These are phyloP conservation scores for Aspergillus olivimuriae DNA, from an alignment of 495 filamentous ascomycete species.

Conservation along the genomic window DNA sequence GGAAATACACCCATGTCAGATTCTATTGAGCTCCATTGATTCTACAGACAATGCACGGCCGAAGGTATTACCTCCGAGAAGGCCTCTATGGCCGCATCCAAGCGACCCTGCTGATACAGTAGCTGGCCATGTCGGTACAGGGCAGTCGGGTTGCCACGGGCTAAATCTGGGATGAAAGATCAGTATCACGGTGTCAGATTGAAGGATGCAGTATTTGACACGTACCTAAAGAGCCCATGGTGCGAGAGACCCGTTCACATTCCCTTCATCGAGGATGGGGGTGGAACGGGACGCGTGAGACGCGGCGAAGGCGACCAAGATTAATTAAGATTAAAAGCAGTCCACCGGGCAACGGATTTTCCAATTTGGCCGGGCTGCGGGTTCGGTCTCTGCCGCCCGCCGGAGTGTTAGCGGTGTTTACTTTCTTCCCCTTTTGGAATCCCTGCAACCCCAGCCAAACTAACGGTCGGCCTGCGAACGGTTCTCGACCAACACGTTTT, in stretches of 20 bases:
- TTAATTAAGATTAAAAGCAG: background rate
- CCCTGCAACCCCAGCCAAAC: conserved; percentile 3
- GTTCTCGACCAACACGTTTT: background rate
- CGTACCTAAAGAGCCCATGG: conserved; percentile 13
- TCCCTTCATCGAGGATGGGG: background rate
- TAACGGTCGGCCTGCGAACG: conserved; percentile 4
- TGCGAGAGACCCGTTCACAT: background rate
- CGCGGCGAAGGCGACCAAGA: background rate
- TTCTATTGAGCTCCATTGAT: conserved; percentile 4
- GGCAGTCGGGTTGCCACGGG: conserved; percentile 8
- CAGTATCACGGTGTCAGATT: background rate
- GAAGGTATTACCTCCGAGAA: conserved; percentile 32
- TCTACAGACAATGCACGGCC: conserved; percentile 8
- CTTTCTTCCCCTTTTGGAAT: conserved; percentile 38
- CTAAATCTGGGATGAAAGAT: conserved; percentile 2
- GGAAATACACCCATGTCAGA: conserved; percentile 1
- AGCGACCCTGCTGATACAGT: conserved; percentile 35
- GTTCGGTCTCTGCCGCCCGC: background rate
- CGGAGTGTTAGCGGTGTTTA: conserved; percentile 31
- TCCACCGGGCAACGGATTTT: background rate
- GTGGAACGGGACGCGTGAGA: background rate
- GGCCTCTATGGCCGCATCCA: conserved; percentile 32
- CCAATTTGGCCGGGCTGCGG: background rate
- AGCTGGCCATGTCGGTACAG: conserved; percentile 33
- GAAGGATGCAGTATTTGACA: background rate